Percentiles rank a stretch among this genome's conserved stretches.
Conservation (phyloP, 2,329 filamentous ascomycete species). For the Xylaria digitata region DNA sequence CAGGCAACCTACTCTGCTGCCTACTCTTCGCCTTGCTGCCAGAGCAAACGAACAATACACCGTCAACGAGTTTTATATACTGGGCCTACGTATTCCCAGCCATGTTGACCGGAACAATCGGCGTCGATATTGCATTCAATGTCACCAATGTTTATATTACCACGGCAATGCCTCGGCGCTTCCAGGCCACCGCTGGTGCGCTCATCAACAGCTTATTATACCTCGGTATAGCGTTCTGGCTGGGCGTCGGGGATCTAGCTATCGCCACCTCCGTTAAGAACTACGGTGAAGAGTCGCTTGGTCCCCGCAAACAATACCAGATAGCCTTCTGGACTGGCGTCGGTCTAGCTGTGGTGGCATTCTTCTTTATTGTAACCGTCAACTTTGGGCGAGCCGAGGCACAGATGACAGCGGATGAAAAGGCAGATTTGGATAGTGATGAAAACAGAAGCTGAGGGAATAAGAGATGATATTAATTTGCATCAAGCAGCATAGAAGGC, state of each 20-base stretch:
- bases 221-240: slow-evolving; percentile 76
- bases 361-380: slow-evolving; percentile 45
- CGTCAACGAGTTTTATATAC: slow-evolving; percentile 61
- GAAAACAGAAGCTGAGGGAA: slow-evolving; percentile 16
- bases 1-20: slow-evolving; percentile 67
- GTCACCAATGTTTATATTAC: slow-evolving; percentile 83
- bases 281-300: slow-evolving; percentile 31
- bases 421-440: slow-evolving; percentile 33
- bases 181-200: slow-evolving; percentile 78
- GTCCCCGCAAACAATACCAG: slow-evolving; percentile 46
- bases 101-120: slow-evolving; percentile 76
- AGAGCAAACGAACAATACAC: slow-evolving; percentile 57
- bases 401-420: slow-evolving; percentile 50
- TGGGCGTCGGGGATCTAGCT: slow-evolving; percentile 76
- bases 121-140: slow-evolving; percentile 80
- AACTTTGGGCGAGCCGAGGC: slow-evolving; percentile 47
- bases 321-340: slow-evolving; percentile 50
- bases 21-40: slow-evolving; percentile 75
- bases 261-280: slow-evolving; percentile 59
- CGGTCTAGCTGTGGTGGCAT: slow-evolving; percentile 44
- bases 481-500: slow-evolving; percentile 1
- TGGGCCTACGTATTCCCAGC: slow-evolving; percentile 81
- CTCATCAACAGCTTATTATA: slow-evolving; percentile 78
- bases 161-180: slow-evolving; percentile 71
- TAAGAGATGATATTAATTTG: neutral